These are phyloP conservation scores for Sphagnum tenellum DNA, from an alignment of 225 moss, liverwort and hornwort species.

Conservation along the genomic window DNA sequence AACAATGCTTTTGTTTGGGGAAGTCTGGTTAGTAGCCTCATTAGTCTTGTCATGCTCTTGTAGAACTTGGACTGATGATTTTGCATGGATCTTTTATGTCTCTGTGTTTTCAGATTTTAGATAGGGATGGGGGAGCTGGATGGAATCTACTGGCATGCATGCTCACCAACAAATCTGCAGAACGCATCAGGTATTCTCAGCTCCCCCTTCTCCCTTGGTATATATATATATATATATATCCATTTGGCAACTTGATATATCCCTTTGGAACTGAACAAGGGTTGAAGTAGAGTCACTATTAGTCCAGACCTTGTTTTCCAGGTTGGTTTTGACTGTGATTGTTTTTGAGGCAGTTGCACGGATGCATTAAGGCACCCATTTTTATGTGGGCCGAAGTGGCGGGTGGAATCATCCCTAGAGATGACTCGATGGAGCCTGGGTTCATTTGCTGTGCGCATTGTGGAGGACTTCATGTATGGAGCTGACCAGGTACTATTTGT, in stretches of 20 bases:
- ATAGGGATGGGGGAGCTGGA: slow-evolving; percentile 38
- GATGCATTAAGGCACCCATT: slow-evolving; percentile 43
- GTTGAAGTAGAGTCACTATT: no score
- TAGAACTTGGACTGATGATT: neutral
- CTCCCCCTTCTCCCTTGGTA: no score
- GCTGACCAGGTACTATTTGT: slow-evolving; percentile 19
- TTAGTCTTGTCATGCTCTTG: no score
- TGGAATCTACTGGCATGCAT: slow-evolving; percentile 37
- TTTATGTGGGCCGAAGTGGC: slow-evolving; percentile 46
- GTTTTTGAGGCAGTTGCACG: slow-evolving; percentile 17
- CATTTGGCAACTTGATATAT: no score
- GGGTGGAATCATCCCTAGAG: slow-evolving; percentile 28
- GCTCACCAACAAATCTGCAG: slow-evolving; percentile 33
- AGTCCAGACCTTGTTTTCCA: neutral
- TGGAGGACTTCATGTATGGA: slow-evolving; percentile 42
- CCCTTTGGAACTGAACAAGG: no score
- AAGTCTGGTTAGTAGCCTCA: no score
- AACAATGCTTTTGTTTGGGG: neutral
- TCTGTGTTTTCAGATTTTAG: slow-evolving; percentile 15
- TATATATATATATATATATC: no score
- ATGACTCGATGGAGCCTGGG: slow-evolving; percentile 39
- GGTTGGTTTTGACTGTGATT: neutral
- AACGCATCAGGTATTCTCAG: slow-evolving; percentile 21
- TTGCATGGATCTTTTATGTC: neutral
- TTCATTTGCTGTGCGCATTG: slow-evolving; percentile 32